Evolutionary conservation across 768 basidiomycete species (phyloP).

Genomic region (Boletus pseudo-olivaceus): DNA sequence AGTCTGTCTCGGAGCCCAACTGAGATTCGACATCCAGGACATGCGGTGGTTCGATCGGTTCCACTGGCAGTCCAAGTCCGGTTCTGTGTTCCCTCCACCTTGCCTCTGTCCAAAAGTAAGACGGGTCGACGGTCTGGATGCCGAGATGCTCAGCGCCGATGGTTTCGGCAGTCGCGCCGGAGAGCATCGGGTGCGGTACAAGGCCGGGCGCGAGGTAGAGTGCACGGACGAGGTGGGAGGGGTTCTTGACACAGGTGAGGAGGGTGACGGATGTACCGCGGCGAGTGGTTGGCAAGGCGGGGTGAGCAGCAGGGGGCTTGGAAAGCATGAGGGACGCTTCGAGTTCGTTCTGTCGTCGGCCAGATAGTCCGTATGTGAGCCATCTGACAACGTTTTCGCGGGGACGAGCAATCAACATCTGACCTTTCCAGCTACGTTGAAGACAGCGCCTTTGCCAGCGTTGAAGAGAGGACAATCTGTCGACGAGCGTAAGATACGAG

Average conservation of each 20-base stretch:
- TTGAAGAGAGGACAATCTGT: constrained; percentile 78
- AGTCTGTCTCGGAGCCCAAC: constrained; percentile 10
- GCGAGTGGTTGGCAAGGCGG: constrained; percentile 53
- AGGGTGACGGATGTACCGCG: constrained; percentile 66
- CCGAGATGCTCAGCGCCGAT: constrained; percentile 53
- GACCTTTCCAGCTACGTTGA: constrained; percentile 78
- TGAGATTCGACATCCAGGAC: constrained; percentile 14
- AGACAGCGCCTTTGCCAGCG: constrained; percentile 76
- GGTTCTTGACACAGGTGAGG: constrained; percentile 65
- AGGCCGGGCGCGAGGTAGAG: constrained; percentile 64
- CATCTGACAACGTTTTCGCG: background rate
- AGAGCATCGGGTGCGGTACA: constrained; percentile 69
- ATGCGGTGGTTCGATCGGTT: constrained; percentile 42
- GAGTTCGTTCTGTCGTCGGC: constrained; percentile 61
- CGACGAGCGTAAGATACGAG: background rate
- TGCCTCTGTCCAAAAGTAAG: constrained; percentile 73
- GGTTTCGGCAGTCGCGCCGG: constrained; percentile 59
- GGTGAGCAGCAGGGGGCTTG: constrained; percentile 64
- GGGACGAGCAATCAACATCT: background rate
- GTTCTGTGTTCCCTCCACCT: constrained; percentile 77
- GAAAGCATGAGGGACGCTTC: constrained; percentile 82
- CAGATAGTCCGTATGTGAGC: background rate
- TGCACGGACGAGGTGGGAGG: constrained; percentile 64
- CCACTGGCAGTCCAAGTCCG: constrained; percentile 70
- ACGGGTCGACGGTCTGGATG: constrained; percentile 59